These are phyloP conservation scores for Russula earlei DNA, from an alignment of 768 basidiomycete species.

Conservation along the genomic window DNA sequence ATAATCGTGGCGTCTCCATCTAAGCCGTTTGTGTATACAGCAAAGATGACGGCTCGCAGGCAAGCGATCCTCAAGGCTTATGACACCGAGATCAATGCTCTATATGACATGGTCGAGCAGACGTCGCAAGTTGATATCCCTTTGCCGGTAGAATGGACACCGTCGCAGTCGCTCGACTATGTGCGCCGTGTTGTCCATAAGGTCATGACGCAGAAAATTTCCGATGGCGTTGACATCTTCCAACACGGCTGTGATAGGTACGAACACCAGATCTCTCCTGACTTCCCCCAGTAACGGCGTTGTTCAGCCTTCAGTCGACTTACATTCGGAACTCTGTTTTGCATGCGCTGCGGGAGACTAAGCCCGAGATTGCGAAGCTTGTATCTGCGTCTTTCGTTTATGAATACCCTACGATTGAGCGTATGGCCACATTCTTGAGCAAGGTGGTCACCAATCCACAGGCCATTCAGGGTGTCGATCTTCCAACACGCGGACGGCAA, in stretches of 20 bases:
- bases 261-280: neutral
- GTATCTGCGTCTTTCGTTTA: constrained; percentile 22
- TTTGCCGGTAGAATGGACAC: constrained; percentile 24
- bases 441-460: constrained; percentile 1
- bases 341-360: constrained; percentile 20
- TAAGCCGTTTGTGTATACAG: constrained; percentile 36
- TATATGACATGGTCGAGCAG: constrained; percentile 30
- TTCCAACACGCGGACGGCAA: constrained; percentile 10
- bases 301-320: constrained; percentile 23
- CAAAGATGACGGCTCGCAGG: constrained; percentile 34
- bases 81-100: constrained; percentile 32
- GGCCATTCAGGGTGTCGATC: neutral
- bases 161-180: constrained; percentile 22
- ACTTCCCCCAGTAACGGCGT: neutral
- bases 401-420: constrained; percentile 20
- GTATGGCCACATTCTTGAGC: constrained; percentile 16
- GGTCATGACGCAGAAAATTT: constrained; percentile 24
- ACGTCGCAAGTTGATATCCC: constrained; percentile 26
- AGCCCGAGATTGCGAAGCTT: constrained; percentile 8
- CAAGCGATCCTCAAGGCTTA: constrained; percentile 32
- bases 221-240: constrained; percentile 33
- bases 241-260: constrained; percentile 35
- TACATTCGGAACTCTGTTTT: constrained; percentile 24
- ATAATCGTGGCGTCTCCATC: constrained; percentile 31
- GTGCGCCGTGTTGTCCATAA: constrained; percentile 28